A percentile compares a stretch with the other conserved stretches of the same genome.
Conservation (phyloP, 2,329 filamentous ascomycete genomes). For the Bipolaris sorokiniana region DNA sequence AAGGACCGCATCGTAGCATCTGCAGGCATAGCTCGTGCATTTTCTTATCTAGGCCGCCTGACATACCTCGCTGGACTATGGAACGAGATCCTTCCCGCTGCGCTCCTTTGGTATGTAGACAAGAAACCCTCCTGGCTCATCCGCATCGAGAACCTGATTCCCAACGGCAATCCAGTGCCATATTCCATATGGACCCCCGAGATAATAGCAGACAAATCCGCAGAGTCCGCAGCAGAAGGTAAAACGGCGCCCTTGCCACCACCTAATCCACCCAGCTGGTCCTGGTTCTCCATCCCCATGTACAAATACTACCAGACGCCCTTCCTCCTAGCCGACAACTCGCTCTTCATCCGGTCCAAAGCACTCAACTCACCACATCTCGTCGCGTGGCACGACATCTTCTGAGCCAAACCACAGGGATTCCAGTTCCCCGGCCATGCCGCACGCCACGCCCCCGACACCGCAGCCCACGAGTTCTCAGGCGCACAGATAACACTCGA, state of each 20-base stretch:
- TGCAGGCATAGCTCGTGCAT: slow-evolving; percentile 15
- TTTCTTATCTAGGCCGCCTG: neutral
- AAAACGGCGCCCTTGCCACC: neutral
- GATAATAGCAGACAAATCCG: neutral
- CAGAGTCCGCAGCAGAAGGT: no score
- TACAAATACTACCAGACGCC: slow-evolving; percentile 2
- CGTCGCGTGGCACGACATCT: slow-evolving; percentile 6
- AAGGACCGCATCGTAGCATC: slow-evolving; percentile 19
- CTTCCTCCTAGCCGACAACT: slow-evolving; percentile 4
- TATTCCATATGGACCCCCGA: neutral
- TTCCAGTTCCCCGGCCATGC: neutral
- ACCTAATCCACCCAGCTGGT: slow-evolving; percentile 9
- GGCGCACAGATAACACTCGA: neutral
- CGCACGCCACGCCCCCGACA: neutral
- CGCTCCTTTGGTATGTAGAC: slow-evolving; percentile 16
- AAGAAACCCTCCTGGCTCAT: neutral
- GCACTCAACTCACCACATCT: neutral
- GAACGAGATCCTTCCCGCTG: slow-evolving; percentile 2
- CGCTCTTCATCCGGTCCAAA: neutral
- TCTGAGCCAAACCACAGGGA: neutral
- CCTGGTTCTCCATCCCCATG: slow-evolving; percentile 11
- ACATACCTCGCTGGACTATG: slow-evolving; percentile 19
- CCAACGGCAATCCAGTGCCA: neutral
- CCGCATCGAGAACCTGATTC: neutral
- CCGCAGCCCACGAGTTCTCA: neutral